Conservation (phyloP, 495 filamentous ascomycete species). For the Paragyromitra xinjiangensis region DNA sequence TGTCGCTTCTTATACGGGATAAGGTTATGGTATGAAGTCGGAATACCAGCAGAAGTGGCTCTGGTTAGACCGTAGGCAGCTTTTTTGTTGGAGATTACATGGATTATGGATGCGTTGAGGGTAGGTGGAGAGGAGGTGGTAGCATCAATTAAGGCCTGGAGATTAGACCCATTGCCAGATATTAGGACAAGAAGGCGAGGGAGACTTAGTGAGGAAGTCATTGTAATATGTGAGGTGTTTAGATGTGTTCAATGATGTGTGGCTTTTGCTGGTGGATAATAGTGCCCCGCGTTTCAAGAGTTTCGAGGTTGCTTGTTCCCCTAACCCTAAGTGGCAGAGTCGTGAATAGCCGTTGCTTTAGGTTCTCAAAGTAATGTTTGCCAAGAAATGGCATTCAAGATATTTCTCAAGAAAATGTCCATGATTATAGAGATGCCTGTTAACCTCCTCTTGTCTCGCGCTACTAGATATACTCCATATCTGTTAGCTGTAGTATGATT, state of each 20-base stretch:
- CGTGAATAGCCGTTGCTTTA: too few species aligned
- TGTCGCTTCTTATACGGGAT: constrained; percentile 69
- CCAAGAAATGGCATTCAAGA: not conserved
- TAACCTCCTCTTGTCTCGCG: not conserved
- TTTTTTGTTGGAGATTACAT: constrained; percentile 83
- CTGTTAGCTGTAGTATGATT: too few species aligned
- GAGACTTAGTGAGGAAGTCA: not conserved
- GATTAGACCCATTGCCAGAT: constrained; percentile 82
- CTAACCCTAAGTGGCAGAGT: not conserved
- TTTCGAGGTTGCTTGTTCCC: not conserved
- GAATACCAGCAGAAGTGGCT: constrained; percentile 74
- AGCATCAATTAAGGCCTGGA: constrained; percentile 88
- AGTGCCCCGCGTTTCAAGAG: not conserved
- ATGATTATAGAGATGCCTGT: not conserved
- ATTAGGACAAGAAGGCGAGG: constrained; percentile 70
- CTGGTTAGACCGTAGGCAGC: constrained; percentile 79
- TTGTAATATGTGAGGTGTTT: not conserved
- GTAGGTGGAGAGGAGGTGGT: constrained; percentile 62
- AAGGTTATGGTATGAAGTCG: constrained; percentile 86
- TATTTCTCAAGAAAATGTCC: not conserved
- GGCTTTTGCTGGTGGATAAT: not conserved
- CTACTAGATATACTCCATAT: not conserved
- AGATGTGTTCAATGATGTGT: not conserved
- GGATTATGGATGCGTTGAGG: constrained; percentile 71
- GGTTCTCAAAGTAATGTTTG: not conserved